Conservation (phyloP, 169 alveolate genomes). For the Babesia bovis region DNA sequence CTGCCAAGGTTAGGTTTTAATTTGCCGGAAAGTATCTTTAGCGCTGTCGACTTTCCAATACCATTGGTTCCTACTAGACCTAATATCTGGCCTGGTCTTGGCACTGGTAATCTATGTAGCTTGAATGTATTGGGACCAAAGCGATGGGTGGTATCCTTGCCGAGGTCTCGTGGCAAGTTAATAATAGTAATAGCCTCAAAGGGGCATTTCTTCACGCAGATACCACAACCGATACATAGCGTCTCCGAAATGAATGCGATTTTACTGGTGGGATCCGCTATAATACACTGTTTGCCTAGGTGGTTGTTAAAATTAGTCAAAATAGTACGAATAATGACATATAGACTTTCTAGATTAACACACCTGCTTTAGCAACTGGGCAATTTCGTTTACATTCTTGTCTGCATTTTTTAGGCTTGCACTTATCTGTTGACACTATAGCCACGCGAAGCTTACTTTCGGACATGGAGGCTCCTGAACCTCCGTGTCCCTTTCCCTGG, state of each 20-base stretch:
- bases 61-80: conserved; percentile 91
- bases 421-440: conserved; percentile 94
- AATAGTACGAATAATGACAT: neutral
- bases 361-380: conserved; percentile 74
- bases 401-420: conserved; percentile 97
- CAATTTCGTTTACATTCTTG: conserved; percentile 93
- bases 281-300: conserved; percentile 96
- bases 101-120: conserved; percentile 98
- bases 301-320: conserved; percentile 73
- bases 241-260: conserved; percentile 95
- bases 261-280: conserved; percentile 92
- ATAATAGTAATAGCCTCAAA: conserved; percentile 97
- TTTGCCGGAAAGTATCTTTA: conserved; percentile 94
- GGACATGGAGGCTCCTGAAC: conserved; percentile 72
- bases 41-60: conserved; percentile 98
- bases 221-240: conserved; percentile 99
- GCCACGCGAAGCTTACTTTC: conserved; percentile 96
- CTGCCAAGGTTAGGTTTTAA: conserved; percentile 98
- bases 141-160: conserved; percentile 88
- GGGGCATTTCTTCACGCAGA: conserved; percentile 99
- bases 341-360: too few relatives aligned
- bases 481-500: conserved; percentile 64
- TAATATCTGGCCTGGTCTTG: conserved; percentile 95
- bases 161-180: conserved; percentile 96
- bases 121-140: conserved; percentile 98